These are phyloP conservation scores for Colletotrichum theobromicola DNA, from an alignment of 2,329 filamentous ascomycete species.

Conservation along the genomic window DNA sequence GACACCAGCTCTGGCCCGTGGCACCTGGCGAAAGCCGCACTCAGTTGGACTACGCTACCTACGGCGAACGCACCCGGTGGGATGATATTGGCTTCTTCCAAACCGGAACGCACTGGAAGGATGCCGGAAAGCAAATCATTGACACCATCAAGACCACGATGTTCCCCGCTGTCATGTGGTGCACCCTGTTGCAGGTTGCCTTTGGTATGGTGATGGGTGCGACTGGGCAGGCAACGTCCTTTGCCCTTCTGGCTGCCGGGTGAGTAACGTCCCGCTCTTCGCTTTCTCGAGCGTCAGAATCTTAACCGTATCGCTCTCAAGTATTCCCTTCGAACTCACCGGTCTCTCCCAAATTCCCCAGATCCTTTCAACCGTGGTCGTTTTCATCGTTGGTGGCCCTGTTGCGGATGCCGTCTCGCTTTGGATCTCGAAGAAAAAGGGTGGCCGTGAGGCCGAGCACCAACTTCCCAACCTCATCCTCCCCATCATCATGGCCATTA, in stretches of 20 bases:
- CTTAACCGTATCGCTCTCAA: not conserved
- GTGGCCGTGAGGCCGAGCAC: slow-evolving; percentile 34
- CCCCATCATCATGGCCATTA: slow-evolving; percentile 29
- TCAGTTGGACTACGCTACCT: slow-evolving; percentile 28
- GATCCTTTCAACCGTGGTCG: slow-evolving; percentile 13
- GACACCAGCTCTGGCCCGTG: slow-evolving; percentile 26
- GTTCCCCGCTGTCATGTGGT: slow-evolving; percentile 37
- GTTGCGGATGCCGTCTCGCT: slow-evolving; percentile 31
- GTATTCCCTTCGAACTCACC: slow-evolving; percentile 29
- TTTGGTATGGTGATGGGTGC: slow-evolving; percentile 32
- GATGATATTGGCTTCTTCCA: slow-evolving; percentile 35
- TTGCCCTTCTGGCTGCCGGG: not conserved
- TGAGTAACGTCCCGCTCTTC: not conserved
- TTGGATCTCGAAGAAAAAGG: slow-evolving; percentile 28
- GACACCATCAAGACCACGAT: slow-evolving; percentile 32
- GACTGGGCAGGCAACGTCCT: slow-evolving; percentile 23
- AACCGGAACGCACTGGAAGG: slow-evolving; percentile 26
- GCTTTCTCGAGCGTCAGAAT: not conserved
- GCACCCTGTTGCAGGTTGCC: slow-evolving; percentile 30
- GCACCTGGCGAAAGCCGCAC: slow-evolving; percentile 28
- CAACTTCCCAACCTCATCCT: slow-evolving; percentile 32
- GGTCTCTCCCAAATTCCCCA: slow-evolving; percentile 30
- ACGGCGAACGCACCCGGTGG: slow-evolving; percentile 29
- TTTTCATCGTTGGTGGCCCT: slow-evolving; percentile 28
- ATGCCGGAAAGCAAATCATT: slow-evolving; percentile 25